phyloP scores from a whole-genome alignment of 2,329 filamentous ascomycete species.

The Penicillium sp. region DNA sequence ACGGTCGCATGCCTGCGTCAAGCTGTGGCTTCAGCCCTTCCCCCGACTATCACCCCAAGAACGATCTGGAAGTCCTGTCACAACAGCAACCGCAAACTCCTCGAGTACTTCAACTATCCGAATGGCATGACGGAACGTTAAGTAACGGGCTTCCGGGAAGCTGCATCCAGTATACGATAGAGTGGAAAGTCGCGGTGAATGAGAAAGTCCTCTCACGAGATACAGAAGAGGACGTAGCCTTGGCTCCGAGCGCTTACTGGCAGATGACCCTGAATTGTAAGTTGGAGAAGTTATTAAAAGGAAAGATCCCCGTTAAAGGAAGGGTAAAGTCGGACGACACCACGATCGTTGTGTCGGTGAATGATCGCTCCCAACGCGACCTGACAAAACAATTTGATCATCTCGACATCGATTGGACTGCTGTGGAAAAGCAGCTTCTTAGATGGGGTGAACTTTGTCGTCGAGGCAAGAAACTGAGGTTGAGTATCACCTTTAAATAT shows the following conservation, averaged over 20 bases:
- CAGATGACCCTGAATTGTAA: neutral
- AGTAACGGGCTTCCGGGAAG: constrained; percentile 3
- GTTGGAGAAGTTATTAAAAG: constrained; percentile 5
- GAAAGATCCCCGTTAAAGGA: neutral
- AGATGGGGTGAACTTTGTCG: neutral
- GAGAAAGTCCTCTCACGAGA: constrained; percentile 2
- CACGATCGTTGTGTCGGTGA: neutral
- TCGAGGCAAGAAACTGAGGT: neutral
- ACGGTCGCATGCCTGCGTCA: too few species aligned
- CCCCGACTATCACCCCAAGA: too few species aligned
- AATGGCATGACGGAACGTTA: too few species aligned
- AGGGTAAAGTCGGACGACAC: neutral
- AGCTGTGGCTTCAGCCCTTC: too few species aligned
- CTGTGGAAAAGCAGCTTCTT: constrained; percentile 4
- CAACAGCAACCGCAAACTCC: too few species aligned
- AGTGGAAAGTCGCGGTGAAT: constrained; percentile 14
- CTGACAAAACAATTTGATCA: constrained; percentile 4
- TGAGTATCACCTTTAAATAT: constrained; percentile 5
- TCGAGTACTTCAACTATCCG: too few species aligned
- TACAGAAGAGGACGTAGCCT: neutral
- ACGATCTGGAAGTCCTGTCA: too few species aligned
- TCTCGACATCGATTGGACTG: constrained; percentile 1
- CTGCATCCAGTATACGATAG: constrained; percentile 13
- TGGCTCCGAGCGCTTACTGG: constrained; percentile 7
- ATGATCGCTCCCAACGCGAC: neutral